Conservation (phyloP, 768 basidiomycete genomes). For the Naganishia vaughanmartiniae region DNA sequence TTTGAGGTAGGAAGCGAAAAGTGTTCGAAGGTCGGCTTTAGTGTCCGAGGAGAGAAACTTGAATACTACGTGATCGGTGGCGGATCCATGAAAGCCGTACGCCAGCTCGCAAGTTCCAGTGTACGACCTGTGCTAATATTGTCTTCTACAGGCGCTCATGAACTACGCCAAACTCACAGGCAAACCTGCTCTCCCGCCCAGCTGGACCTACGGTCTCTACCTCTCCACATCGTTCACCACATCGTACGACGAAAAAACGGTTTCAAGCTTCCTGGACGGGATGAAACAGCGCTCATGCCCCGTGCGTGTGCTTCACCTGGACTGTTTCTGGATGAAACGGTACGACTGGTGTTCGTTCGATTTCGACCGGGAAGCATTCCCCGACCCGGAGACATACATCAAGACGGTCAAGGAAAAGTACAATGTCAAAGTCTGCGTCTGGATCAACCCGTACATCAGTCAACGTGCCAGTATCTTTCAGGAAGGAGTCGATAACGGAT, state of each 20-base stretch:
- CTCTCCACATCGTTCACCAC: conserved; percentile 75
- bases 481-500: conserved; percentile 66
- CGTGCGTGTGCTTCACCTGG: conserved; percentile 71
- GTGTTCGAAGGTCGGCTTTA: conserved; percentile 57
- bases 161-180: conserved; percentile 33
- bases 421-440: conserved; percentile 69
- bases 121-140: conserved; percentile 16
- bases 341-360: conserved; percentile 58
- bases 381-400: conserved; percentile 64
- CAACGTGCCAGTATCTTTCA: conserved; percentile 59
- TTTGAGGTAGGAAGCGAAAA: conserved; percentile 59
- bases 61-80: conserved; percentile 74
- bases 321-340: conserved; percentile 54
- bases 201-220: conserved; percentile 77
- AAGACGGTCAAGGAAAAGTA: conserved; percentile 55
- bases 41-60: conserved; percentile 63
- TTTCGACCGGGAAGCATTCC: conserved; percentile 73
- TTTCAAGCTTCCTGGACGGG: conserved; percentile 67
- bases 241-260: conserved; percentile 63
- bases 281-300: conserved; percentile 56
- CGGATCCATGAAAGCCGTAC: conserved; percentile 63
- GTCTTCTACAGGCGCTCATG: not conserved
- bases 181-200: conserved; percentile 57
- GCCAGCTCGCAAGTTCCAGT: conserved; percentile 44
- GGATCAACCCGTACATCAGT: conserved; percentile 66